A percentile compares a stretch with the other conserved stretches of the same genome.
Conservation (phyloP, 139 green algal genomes). For the Chlamydomonas asymmetrica region DNA sequence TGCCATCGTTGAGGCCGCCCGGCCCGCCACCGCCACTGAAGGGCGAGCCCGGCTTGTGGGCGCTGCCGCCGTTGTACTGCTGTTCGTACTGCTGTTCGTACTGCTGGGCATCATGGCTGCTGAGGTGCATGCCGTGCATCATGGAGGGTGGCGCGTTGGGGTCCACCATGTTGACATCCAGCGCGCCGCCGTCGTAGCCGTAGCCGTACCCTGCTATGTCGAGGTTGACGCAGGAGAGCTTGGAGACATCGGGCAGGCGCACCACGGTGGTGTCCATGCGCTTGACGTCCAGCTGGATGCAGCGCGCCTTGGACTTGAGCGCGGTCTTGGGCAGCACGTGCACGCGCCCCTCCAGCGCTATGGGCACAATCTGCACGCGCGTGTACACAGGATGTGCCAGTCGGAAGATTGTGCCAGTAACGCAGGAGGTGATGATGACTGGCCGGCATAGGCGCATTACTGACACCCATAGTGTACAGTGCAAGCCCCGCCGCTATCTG, state of each 20-base stretch:
- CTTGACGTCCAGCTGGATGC: constrained; percentile 25
- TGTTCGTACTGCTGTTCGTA: too few relatives aligned
- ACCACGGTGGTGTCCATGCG: constrained; percentile 22
- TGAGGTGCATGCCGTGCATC: too few relatives aligned
- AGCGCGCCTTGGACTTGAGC: constrained; percentile 36
- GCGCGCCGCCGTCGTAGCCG: too few relatives aligned
- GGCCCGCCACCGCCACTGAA: too few relatives aligned
- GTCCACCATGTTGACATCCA: too few relatives aligned
- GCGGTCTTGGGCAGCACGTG: constrained; percentile 17
- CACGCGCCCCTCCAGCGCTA: constrained; percentile 28
- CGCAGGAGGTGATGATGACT: not conserved
- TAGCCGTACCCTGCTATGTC: too few relatives aligned
- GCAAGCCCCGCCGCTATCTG: not conserved
- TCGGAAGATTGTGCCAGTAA: not conserved
- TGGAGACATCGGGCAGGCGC: constrained; percentile 31
- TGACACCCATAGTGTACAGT: not conserved
- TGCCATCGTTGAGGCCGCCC: too few relatives aligned
- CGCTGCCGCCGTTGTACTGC: too few relatives aligned
- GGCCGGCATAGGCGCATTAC: too few relatives aligned
- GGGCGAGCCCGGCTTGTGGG: too few relatives aligned
- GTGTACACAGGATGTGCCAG: not conserved
- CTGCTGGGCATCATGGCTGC: too few relatives aligned
- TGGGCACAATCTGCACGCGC: constrained; percentile 22
- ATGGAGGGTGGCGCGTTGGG: too few relatives aligned
- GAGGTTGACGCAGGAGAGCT: constrained; percentile 14